Base-by-base conservation (phyloP, 306 rosid genomes). In the Castanopsis chinensis region DNA sequence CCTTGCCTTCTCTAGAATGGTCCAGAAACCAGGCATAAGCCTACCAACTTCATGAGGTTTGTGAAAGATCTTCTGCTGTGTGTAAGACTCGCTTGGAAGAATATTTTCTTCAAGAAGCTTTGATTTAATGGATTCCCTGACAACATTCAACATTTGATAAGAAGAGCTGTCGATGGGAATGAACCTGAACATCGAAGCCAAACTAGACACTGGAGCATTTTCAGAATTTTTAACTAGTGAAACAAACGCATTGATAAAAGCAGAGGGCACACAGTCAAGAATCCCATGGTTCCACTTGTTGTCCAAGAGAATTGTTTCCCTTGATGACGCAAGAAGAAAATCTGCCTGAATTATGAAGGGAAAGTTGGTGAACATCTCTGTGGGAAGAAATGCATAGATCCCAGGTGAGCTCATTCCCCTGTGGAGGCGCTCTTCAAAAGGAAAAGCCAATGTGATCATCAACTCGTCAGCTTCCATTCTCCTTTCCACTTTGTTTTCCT, bases 301-400 rank as follows among this genome's bases (percentile, higher is more conserved):
- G 28, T 54, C 81, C 71, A 76, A 63, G 61, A 76, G 15, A 30
- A 82, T 76, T 2, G 78, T 59, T 17, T 82, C 78, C 33, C 78
- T 71, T 17, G 81, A 82, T 2, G 85, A 76, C 27, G 81, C 43
- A 3, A 82, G 81, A 6, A 82, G 35, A 43, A 81, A 81, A 27
- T 81, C 84, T 10, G 72, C 76, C 33, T 81, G 84, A 75, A 81
- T 81, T 11, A 81, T 33, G 35, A 75, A 75, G 4, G 80, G 80
- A 28, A 81, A 75, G 41, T 59, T 75, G 17, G 80, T 59, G 18
- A 75, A 80, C 84, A 69, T 75, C 14, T 55, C 76, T 1, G 76
- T 81, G 7, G 84, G 76, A 14, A 81, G 33, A 41, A 45, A 81
- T 23, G 76, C 65, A 69, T 53, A 75, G 43, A 81, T 49, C 23